Conservation (phyloP, 75 land plant genomes). For the Picea sitchensis region DNA sequence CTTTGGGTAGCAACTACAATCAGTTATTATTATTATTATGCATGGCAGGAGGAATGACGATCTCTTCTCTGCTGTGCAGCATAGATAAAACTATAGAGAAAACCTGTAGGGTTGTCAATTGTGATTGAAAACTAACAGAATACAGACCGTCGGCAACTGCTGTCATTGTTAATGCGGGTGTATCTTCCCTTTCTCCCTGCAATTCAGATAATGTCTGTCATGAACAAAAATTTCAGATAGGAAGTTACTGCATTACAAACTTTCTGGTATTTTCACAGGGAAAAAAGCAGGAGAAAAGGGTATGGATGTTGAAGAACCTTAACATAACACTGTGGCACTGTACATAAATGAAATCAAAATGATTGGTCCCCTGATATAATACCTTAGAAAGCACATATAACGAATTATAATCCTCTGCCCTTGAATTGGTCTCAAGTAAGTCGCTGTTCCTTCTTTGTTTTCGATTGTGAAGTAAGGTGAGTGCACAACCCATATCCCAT, state of each 20-base stretch:
- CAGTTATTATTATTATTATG: too few species aligned
- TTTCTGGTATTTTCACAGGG: background rate
- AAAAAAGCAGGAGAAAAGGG: background rate
- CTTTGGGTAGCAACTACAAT: too few species aligned
- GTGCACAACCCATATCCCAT: constrained; percentile 21
- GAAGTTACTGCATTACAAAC: background rate
- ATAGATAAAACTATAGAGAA: constrained; percentile 45
- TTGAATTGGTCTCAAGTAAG: background rate
- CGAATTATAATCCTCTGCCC: constrained; percentile 6
- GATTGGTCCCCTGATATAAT: background rate
- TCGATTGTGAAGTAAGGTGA: background rate
- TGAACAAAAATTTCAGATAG: background rate
- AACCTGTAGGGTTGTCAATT: constrained; percentile 42
- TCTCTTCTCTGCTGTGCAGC: constrained; percentile 21
- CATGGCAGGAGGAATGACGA: too few species aligned
- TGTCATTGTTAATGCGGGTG: constrained; percentile 40
- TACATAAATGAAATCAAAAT: background rate
- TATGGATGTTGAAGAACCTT: background rate
- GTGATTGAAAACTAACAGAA: constrained; percentile 32
- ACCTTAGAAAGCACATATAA: constrained; percentile 44
- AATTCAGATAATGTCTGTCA: background rate
- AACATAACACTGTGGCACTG: background rate
- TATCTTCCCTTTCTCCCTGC: constrained; percentile 40
- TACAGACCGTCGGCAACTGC: constrained; percentile 33
- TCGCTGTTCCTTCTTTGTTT: background rate